These are phyloP conservation scores for Boletellus ananas DNA, from an alignment of 768 basidiomycete genomes.

Conservation along the genomic window DNA sequence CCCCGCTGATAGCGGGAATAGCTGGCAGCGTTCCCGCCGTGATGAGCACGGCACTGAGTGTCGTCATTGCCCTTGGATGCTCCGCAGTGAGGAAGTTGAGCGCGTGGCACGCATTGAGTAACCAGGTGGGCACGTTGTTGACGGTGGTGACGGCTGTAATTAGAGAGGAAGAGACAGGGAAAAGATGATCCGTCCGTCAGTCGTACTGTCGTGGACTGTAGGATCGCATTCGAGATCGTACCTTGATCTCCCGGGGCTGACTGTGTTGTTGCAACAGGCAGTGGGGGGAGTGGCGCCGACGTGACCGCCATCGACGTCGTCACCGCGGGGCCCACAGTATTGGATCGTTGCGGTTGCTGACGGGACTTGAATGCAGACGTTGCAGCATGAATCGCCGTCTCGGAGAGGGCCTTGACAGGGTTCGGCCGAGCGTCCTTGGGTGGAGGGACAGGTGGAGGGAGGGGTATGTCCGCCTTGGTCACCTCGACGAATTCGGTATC, in stretches of 20 bases:
- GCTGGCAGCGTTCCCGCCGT: constrained; percentile 73
- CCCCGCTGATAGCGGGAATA: constrained; percentile 67
- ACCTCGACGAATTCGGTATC: constrained; percentile 32
- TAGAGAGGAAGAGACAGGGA: not conserved
- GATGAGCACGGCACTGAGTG: constrained; percentile 73
- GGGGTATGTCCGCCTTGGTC: constrained; percentile 16
- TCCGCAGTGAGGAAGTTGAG: constrained; percentile 71
- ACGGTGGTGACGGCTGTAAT: constrained; percentile 38
- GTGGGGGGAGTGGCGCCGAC: constrained; percentile 12
- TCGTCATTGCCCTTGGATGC: constrained; percentile 72
- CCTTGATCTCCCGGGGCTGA: constrained; percentile 16
- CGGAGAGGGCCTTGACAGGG: constrained; percentile 34
- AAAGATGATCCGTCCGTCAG: too few species aligned
- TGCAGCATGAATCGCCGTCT: constrained; percentile 29
- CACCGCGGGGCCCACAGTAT: constrained; percentile 27
- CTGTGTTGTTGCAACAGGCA: constrained; percentile 17
- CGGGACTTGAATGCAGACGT: constrained; percentile 27
- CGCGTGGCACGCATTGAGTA: constrained; percentile 72
- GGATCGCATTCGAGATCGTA: not conserved
- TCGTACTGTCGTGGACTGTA: not conserved
- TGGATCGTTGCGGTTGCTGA: constrained; percentile 28
- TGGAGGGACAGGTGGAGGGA: constrained; percentile 15
- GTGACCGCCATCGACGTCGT: constrained; percentile 7
- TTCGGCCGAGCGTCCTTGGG: constrained; percentile 32
- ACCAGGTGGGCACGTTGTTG: constrained; percentile 68